Evolutionary conservation across 129 eudicot species (phyloP), one percentile per base, ranked within the genome.

Genomic region (Smallanthus sonchifolius): DNA sequence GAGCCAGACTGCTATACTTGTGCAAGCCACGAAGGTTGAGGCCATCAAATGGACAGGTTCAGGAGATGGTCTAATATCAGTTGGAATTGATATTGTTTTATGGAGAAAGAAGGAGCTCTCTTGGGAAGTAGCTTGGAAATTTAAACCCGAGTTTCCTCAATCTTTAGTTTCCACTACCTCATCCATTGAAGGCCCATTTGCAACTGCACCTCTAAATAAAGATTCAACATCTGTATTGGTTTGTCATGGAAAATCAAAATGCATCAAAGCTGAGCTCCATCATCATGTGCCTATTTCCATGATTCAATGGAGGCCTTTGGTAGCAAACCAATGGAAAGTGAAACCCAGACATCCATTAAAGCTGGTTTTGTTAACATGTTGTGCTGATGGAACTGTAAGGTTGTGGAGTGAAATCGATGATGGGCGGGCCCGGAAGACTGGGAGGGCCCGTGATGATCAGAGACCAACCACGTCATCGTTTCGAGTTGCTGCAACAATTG

Each of bases 291-390:
- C 93, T 45, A 78, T 94, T 75, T 80, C 83, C 37, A 82, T 84
- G 91, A 86, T 94, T 32, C 99, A 94, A 70, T 94, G 99, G 99
- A 94, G 99, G 77, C 96, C 97, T 36, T 84, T 83, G 14, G 82
- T 82, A 39, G 81, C 80, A 28, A 82, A 79, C 60, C 86, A 69
- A 76, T 70, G 78, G 66, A 80, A 39, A 38, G 79, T 68, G 73
- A 79, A 74, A 55, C 78, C 80, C 9, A 75, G 71, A 75, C 79
- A 82, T 40, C 77, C 81, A 2, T 72, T 20, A n/a, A 88, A 89
- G 80, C 76, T 81, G 62, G 79, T 91, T 55, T 79, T 94, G 75
- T 66, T 91, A 82, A 94, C 97, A 60, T 83, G 97, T 64, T 90
- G 93, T 84, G 79, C 82, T 54, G 97, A 94, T 83, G 98, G 98